phyloP scores from a whole-genome alignment of 108 stramenopile genomes.

The Chaetoceros muelleri region DNA sequence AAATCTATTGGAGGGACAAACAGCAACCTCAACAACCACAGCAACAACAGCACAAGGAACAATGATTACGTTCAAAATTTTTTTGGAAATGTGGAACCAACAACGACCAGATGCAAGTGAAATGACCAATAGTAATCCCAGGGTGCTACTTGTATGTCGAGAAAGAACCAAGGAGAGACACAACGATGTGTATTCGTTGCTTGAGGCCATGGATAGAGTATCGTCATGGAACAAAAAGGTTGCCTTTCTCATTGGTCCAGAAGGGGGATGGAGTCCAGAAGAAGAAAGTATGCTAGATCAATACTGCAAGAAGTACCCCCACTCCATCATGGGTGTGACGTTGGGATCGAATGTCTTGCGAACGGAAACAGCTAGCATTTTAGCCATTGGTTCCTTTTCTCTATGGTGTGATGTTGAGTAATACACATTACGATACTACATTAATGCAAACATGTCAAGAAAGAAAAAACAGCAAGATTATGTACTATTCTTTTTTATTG shows the following conservation, averaged over 20 bases:
- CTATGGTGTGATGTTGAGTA: background rate
- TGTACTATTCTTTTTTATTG: too few species aligned
- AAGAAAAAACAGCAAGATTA: too few species aligned
- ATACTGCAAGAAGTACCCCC: constrained; percentile 3
- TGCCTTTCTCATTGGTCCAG: constrained; percentile 64
- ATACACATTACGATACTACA: too few species aligned
- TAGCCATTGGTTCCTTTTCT: constrained; percentile 34
- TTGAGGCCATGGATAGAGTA: constrained; percentile 21
- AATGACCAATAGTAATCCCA: background rate
- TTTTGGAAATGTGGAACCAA: constrained; percentile 3
- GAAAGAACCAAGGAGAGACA: constrained; percentile 22
- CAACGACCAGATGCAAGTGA: background rate
- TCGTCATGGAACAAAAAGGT: constrained; percentile 5
- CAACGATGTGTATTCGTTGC: constrained; percentile 24
- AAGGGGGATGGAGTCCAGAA: constrained; percentile 73
- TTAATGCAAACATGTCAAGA: too few species aligned
- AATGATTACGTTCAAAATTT: background rate
- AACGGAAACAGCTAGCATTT: constrained; percentile 71
- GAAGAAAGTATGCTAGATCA: constrained; percentile 46
- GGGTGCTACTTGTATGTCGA: constrained; percentile 43
- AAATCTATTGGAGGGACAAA: background rate
- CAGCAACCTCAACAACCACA: background rate
- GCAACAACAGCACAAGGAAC: background rate
- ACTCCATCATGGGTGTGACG: constrained; percentile 29
- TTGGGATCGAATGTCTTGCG: constrained; percentile 51